Percentiles rank a stretch among this genome's conserved stretches.
phyloP scores from a whole-genome alignment of 805 yeast species.

The Brettanomyces anomalus region DNA sequence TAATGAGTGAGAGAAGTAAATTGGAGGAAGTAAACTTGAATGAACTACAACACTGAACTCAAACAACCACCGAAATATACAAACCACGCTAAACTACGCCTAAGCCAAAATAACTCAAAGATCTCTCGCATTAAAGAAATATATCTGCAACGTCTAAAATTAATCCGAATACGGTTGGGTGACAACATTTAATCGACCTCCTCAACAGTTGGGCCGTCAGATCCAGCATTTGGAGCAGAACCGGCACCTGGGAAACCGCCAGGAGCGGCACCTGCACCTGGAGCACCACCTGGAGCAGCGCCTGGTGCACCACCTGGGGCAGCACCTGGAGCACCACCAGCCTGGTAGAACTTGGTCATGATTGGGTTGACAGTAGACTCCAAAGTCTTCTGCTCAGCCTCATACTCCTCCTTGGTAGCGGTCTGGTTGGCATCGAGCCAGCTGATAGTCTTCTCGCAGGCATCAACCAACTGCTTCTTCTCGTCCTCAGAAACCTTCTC shows the following conservation, averaged over 20 bases:
- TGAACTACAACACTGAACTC: too few relatives aligned
- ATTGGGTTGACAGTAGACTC: conserved; percentile 94
- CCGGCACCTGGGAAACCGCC: conserved; percentile 44
- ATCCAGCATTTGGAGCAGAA: conserved; percentile 40
- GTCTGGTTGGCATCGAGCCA: conserved; percentile 95
- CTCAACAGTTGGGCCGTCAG: conserved; percentile 71
- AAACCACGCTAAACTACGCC: not conserved
- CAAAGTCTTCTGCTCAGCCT: conserved; percentile 90
- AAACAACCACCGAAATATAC: not conserved
- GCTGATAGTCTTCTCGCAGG: conserved; percentile 74
- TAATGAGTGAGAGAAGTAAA: too few relatives aligned
- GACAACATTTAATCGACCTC: conserved; percentile 55
- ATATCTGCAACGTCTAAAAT: too few relatives aligned
- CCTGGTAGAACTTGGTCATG: conserved; percentile 94
- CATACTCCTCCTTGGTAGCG: conserved; percentile 85
- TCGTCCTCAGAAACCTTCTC: conserved; percentile 53
- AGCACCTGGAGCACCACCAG: conserved; percentile 76
- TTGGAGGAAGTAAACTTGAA: too few relatives aligned
- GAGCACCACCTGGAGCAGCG: conserved; percentile 24
- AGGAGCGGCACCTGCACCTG: conserved; percentile 41
- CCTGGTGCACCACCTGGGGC: conserved; percentile 76
- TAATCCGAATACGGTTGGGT: too few relatives aligned
- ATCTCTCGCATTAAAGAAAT: too few relatives aligned
- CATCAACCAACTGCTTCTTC: conserved; percentile 56
- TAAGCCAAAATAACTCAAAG: conserved; percentile 4